These are phyloP conservation scores for Suillus sp. DNA, from an alignment of 768 basidiomycete species.

Conservation along the genomic window DNA sequence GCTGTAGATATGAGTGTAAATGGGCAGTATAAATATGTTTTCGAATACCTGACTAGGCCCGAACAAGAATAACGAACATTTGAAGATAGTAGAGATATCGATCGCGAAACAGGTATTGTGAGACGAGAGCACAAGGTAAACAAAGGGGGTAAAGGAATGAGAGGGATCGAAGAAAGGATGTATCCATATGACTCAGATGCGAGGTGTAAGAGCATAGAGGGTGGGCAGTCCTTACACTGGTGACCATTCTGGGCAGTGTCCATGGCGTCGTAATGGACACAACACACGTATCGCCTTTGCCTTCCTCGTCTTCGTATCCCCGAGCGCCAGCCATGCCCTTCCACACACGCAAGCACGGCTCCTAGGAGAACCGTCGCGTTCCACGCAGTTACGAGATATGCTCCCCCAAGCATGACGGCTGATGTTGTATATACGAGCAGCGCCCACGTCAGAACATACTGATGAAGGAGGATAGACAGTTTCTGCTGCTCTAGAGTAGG, in stretches of 20 bases:
- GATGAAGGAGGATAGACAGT: slow-evolving; percentile 50
- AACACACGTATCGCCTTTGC: slow-evolving; percentile 16
- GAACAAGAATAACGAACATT: too few species aligned
- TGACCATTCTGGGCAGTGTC: slow-evolving; percentile 21
- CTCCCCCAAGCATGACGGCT: slow-evolving; percentile 47
- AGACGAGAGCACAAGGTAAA: too few species aligned
- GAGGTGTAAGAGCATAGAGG: too few species aligned
- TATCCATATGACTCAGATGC: too few species aligned
- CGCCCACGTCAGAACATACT: slow-evolving; percentile 61
- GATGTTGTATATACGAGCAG: slow-evolving; percentile 55
- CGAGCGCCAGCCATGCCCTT: slow-evolving; percentile 31
- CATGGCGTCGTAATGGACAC: slow-evolving; percentile 31
- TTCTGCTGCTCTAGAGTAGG: slow-evolving; percentile 47
- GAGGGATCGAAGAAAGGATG: too few species aligned
- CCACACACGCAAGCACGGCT: slow-evolving; percentile 40
- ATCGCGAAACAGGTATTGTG: too few species aligned
- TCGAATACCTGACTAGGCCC: too few species aligned
- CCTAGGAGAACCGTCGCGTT: slow-evolving; percentile 48
- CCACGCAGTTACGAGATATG: slow-evolving; percentile 61
- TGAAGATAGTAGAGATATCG: too few species aligned
- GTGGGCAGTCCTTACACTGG: too few species aligned
- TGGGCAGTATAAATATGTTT: too few species aligned
- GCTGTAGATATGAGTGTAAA: too few species aligned
- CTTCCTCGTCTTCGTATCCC: slow-evolving; percentile 17
- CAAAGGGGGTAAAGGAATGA: too few species aligned